Conservation (phyloP, 208 protist species). For the Leishmania mexicana region DNA sequence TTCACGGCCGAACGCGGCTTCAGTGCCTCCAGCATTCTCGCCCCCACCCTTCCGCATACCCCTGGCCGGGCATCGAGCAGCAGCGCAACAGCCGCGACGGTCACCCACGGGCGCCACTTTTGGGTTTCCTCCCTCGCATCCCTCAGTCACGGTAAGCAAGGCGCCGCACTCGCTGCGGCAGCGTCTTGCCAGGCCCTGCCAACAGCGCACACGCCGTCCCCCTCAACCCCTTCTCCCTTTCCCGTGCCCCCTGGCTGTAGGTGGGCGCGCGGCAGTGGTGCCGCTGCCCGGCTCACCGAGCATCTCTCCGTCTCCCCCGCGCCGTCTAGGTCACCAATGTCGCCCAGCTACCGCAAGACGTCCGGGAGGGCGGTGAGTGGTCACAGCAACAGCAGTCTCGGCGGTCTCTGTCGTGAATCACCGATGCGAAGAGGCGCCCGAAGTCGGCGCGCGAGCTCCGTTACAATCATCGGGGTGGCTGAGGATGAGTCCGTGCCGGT, state of each 20-base stretch:
- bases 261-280: background rate
- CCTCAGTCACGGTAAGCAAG: background rate
- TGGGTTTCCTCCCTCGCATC: background rate
- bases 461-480: constrained; percentile 4
- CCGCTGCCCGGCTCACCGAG: background rate
- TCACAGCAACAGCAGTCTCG: constrained; percentile 5
- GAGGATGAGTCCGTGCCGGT: background rate
- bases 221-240: background rate
- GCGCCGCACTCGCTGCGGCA: background rate
- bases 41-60: background rate
- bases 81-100: background rate
- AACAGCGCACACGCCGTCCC: background rate
- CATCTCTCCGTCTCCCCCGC: background rate
- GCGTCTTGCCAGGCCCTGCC: background rate
- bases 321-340: background rate
- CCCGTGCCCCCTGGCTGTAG: background rate
- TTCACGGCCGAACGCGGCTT: background rate
- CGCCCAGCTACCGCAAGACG: constrained; percentile 2
- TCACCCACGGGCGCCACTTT: background rate
- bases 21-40: background rate
- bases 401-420: background rate
- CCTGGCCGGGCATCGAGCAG: background rate
- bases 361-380: background rate
- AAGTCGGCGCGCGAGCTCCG: constrained; percentile 1
- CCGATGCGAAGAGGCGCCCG: background rate